Percentiles rank a stretch among this genome's conserved stretches.
These are phyloP conservation scores for Nakazawaea populi DNA, from an alignment of 805 yeast species.

Conservation along the genomic window DNA sequence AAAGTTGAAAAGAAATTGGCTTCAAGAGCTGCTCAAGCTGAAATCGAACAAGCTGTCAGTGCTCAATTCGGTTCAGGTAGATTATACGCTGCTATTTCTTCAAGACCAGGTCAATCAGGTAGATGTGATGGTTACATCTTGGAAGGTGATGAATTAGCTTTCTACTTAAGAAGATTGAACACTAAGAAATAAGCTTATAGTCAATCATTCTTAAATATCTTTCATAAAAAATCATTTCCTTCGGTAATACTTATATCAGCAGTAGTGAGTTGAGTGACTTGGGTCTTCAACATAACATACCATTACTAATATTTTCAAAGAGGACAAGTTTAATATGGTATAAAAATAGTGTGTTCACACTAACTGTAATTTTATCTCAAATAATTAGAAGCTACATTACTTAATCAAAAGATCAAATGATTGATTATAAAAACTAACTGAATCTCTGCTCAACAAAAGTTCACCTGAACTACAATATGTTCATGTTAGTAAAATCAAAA, in stretches of 20 bases:
- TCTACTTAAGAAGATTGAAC: conserved; percentile 99
- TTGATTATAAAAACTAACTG: no score
- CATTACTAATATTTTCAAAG: no score
- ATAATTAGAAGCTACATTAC: no score
- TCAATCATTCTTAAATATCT: neutral
- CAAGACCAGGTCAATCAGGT: conserved; percentile 99
- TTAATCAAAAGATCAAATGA: no score
- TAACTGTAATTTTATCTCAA: no score
- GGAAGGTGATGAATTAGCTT: conserved; percentile 99
- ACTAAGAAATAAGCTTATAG: conserved; percentile 81
- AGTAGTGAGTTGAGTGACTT: neutral
- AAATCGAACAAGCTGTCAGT: conserved; percentile 86
- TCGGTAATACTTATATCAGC: conserved; percentile 1
- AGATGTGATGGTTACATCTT: conserved; percentile 99
- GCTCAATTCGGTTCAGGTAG: conserved; percentile 98
- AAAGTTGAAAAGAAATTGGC: conserved; percentile 89
- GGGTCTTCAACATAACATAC: no score
- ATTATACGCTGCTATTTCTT: conserved; percentile 96
- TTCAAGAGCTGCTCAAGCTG: conserved; percentile 79
- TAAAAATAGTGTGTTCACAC: no score
- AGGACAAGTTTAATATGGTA: no score
- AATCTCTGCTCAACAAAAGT: no score
- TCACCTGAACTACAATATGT: neutral
- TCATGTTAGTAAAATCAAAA: no score
- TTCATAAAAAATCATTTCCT: neutral